Evolutionary conservation across 1,284 basidiomycete species (phyloP).

Genomic region (Malassezia nana): DNA sequence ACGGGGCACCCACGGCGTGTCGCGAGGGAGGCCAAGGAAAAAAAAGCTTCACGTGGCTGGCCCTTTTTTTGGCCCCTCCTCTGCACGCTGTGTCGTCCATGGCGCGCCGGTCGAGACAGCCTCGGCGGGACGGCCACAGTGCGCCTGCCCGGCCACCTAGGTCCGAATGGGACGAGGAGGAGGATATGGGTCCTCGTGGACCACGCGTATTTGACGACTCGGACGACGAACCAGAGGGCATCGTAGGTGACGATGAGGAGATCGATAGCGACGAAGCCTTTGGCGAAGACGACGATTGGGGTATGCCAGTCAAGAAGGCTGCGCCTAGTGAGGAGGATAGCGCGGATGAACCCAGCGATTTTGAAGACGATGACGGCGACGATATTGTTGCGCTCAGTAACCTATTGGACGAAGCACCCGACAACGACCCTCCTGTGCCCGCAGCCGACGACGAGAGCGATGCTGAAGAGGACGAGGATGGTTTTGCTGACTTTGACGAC

Average conservation of each 20-base stretch:
- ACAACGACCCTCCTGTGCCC: background rate
- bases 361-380: constrained; percentile 28
- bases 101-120: background rate
- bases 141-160: background rate
- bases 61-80: background rate
- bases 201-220: constrained; percentile 32
- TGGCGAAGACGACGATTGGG: constrained; percentile 39
- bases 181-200: constrained; percentile 13
- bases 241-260: constrained; percentile 40
- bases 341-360: constrained; percentile 19
- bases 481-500: constrained; percentile 8
- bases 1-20: background rate
- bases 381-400: constrained; percentile 39
- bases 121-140: background rate
- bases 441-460: constrained; percentile 17
- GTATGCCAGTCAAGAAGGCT: constrained; percentile 5
- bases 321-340: constrained; percentile 14
- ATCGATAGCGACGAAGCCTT: constrained; percentile 47
- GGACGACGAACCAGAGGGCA: constrained; percentile 28
- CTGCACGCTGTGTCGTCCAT: background rate
- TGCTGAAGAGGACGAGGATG: constrained; percentile 17
- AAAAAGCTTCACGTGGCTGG: background rate
- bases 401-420: constrained; percentile 34
- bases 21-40: background rate
- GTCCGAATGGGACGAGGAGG: constrained; percentile 1